Percentiles rank a stretch among this genome's conserved stretches.
phyloP scores from a whole-genome alignment of 208 protist genomes.

The Acanthamoeba castellanii region DNA sequence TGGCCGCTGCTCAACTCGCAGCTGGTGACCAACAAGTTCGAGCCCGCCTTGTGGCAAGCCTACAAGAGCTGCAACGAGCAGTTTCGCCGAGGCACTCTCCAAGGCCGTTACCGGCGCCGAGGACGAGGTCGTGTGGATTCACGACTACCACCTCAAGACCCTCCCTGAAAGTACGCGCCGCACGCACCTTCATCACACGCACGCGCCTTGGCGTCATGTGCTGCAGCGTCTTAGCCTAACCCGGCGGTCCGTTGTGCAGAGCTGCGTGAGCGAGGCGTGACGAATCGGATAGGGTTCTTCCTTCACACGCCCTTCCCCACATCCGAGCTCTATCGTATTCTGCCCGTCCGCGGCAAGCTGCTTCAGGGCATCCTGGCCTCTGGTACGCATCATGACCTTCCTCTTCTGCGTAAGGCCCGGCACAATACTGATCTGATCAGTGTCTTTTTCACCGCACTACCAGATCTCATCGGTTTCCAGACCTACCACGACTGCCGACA shows the following conservation, averaged over 20 bases:
- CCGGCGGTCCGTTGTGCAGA: neutral
- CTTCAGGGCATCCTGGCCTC: constrained; percentile 86
- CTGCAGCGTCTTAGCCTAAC: no score
- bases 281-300: constrained; percentile 85
- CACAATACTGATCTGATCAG: no score
- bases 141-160: constrained; percentile 72
- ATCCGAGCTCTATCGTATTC: constrained; percentile 87
- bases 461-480: constrained; percentile 87
- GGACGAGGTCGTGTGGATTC: constrained; percentile 71
- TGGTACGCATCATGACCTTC: neutral
- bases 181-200: neutral
- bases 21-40: constrained; percentile 71
- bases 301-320: constrained; percentile 90
- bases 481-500: constrained; percentile 88
- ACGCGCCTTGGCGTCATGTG: neutral
- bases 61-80: constrained; percentile 67
- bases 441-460: neutral
- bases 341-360: constrained; percentile 84
- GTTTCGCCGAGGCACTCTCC: constrained; percentile 64
- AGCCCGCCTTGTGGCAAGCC: constrained; percentile 25
- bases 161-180: neutral
- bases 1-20: constrained; percentile 77
- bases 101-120: neutral
- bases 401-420: no score
- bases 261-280: constrained; percentile 44